Base-by-base conservation (phyloP, 2,329 filamentous ascomycete species). In the Proliferodiscus dingleyae region DNA sequence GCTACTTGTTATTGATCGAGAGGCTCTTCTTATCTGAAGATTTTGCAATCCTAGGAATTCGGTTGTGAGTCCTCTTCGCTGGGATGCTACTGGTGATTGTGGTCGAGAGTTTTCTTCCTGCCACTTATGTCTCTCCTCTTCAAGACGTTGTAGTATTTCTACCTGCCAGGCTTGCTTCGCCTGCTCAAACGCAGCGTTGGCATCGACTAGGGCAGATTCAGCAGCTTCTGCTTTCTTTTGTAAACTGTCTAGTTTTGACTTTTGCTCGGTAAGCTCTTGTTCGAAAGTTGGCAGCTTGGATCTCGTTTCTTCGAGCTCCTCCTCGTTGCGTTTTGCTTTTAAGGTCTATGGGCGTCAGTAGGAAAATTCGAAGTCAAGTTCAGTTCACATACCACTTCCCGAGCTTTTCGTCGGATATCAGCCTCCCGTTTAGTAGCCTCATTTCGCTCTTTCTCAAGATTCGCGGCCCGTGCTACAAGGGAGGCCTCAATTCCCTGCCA, bases 401-500 rank as follows among this genome's bases (percentile, higher is more conserved):
- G 80, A 43, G 89, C 86, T 68, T 94, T 97, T 64, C 85, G 88
- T 55, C 93, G 78, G 67, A 95, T 80, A 30, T 97, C 93, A 4
- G 80, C 84, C 68, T 98, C 93, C 47, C 88, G 82, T 55, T 83
- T 83, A 40, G 81, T 75, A 7, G 87, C 80, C 60, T 98, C 93
- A 61, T 97, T 90, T 45, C 88, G 81, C 65, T 98, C 94, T 62
- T 86, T 93, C 64, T 98, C 93, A 8, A 97, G 72, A 40, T 73
- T 83, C 3, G 83, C 76, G 9, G 93, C 76, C 46, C 90, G 80
- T 18, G 87, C 81, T 41, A 91, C 77, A 24, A 98, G 69, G 2
- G 87, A 94, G 8, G 86, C 80, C 66, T 98, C 91, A 51, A 98
- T 94, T 1, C 89, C 88, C 62, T 96, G 90, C 93, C 94, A 98